These are phyloP conservation scores for Mycena citricolor DNA, from an alignment of 1,284 basidiomycete genomes.

Conservation along the genomic window DNA sequence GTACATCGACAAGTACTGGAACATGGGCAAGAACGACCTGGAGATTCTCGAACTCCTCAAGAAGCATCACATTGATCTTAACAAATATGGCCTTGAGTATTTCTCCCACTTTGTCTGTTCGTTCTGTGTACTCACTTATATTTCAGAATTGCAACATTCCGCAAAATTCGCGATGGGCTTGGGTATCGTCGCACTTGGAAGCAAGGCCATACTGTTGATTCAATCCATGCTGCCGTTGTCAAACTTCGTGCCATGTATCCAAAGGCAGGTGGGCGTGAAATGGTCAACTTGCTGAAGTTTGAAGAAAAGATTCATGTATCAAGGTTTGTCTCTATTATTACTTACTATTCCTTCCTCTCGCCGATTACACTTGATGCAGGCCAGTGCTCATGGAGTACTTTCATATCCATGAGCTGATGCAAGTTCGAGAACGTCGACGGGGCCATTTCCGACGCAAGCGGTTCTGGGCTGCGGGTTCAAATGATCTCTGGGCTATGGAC, in stretches of 20 bases:
- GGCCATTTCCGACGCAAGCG: slow-evolving; percentile 26
- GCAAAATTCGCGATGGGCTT: slow-evolving; percentile 4
- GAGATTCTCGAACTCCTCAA: slow-evolving; percentile 20
- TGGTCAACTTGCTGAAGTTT: slow-evolving; percentile 21
- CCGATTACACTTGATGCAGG: no score
- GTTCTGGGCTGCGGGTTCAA: slow-evolving; percentile 39
- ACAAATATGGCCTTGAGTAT: slow-evolving; percentile 14
- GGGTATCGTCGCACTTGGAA: slow-evolving; percentile 2
- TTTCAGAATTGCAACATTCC: slow-evolving; percentile 1
- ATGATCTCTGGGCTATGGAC: slow-evolving; percentile 35
- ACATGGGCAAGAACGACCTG: slow-evolving; percentile 23
- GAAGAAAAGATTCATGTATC: slow-evolving; percentile 21
- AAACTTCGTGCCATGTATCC: slow-evolving; percentile 22
- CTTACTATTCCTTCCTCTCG: no score
- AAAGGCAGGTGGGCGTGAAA: slow-evolving; percentile 25
- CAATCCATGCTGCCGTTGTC: slow-evolving; percentile 19
- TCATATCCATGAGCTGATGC: slow-evolving; percentile 21
- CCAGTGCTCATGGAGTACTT: slow-evolving; percentile 14
- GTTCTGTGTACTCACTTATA: background rate
- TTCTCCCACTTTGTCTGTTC: background rate
- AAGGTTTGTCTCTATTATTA: slow-evolving; percentile 11
- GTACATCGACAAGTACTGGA: no score
- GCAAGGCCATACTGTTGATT: slow-evolving; percentile 3
- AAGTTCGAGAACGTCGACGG: slow-evolving; percentile 14
- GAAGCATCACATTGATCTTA: slow-evolving; percentile 20